phyloP scores from a whole-genome alignment of 2,329 filamentous ascomycete species.

The Sphaerulina musiva region DNA sequence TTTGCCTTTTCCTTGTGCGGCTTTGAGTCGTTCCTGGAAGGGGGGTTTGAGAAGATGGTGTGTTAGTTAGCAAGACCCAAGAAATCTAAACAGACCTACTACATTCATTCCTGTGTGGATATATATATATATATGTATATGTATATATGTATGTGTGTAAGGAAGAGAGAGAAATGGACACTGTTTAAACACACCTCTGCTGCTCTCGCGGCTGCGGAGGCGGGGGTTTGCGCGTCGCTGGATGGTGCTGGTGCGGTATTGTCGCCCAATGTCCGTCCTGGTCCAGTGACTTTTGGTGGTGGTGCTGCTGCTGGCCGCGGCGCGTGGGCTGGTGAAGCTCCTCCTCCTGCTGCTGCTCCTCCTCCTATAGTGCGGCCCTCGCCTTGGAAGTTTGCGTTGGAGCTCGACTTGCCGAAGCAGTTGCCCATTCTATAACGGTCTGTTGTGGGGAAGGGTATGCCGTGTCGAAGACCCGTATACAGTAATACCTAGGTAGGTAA shows the following conservation, averaged over 20 bases:
- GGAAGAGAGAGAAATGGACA: neutral
- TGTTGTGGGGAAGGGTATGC: neutral
- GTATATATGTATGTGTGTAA: neutral
- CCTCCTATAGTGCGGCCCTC: slow-evolving; percentile 64
- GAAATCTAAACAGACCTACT: neutral
- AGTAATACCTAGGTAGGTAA: too few relatives aligned
- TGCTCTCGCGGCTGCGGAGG: slow-evolving; percentile 67
- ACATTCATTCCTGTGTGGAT: neutral
- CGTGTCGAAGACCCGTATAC: neutral
- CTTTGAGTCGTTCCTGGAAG: slow-evolving; percentile 59
- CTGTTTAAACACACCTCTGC: slow-evolving; percentile 62
- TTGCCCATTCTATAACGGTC: slow-evolving; percentile 64
- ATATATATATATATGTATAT: neutral
- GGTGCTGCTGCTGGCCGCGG: slow-evolving; percentile 32
- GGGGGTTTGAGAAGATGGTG: too few relatives aligned
- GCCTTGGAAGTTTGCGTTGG: slow-evolving; percentile 60
- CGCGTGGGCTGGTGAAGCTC: slow-evolving; percentile 44
- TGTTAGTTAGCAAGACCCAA: too few relatives aligned
- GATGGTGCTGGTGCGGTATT: slow-evolving; percentile 28
- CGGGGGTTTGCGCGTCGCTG: slow-evolving; percentile 48
- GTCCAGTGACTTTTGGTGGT: slow-evolving; percentile 43
- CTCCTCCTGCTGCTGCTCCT: slow-evolving; percentile 42
- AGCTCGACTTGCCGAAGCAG: slow-evolving; percentile 64
- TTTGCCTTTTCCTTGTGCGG: slow-evolving; percentile 57
- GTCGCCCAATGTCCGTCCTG: slow-evolving; percentile 56